A percentile compares a stretch with the other conserved stretches of the same genome.
Conservation (phyloP, 192 early-diverging fungal genomes). For the Umbelopsis sp. region DNA sequence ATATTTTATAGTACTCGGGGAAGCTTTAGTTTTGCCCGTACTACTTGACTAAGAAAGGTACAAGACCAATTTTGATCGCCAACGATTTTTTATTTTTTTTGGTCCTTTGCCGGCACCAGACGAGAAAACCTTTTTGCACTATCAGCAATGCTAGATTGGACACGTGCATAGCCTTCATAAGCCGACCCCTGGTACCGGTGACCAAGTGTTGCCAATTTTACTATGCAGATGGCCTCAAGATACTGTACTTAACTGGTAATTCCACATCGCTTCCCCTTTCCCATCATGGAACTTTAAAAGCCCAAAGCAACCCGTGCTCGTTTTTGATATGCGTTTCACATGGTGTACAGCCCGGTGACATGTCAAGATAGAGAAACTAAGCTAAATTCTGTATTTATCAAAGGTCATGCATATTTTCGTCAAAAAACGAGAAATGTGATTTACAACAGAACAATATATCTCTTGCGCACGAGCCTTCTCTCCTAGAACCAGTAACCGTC, state of each 20-base stretch:
- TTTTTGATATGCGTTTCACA: slow-evolving; percentile 20
- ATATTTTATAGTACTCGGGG: slow-evolving; percentile 15
- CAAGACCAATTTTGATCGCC: slow-evolving; percentile 3
- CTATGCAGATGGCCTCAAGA: background rate
- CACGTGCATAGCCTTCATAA: background rate
- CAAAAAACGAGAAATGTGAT: too few relatives aligned
- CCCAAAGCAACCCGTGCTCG: background rate
- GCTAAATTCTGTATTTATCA: too few relatives aligned
- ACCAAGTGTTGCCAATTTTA: background rate
- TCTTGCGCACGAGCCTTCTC: slow-evolving; percentile 9
- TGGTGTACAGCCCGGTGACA: slow-evolving; percentile 18
- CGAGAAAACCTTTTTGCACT: too few relatives aligned
- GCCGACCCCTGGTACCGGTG: background rate
- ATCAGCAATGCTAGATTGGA: background rate
- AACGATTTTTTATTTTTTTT: slow-evolving; percentile 2
- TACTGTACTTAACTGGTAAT: background rate
- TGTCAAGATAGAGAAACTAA: background rate
- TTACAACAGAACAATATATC: too few relatives aligned
- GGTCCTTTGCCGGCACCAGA: too few relatives aligned
- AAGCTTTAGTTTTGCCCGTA: background rate
- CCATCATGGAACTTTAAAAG: slow-evolving; percentile 18
- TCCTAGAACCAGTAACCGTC: background rate
- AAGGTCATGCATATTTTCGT: too few relatives aligned
- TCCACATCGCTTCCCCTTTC: slow-evolving; percentile 3
- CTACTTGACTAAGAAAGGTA: background rate